Evolutionary conservation across 2,329 filamentous ascomycete species (phyloP), one percentile per base, ranked within the genome.

Genomic region (Ciborinia camelliae): DNA sequence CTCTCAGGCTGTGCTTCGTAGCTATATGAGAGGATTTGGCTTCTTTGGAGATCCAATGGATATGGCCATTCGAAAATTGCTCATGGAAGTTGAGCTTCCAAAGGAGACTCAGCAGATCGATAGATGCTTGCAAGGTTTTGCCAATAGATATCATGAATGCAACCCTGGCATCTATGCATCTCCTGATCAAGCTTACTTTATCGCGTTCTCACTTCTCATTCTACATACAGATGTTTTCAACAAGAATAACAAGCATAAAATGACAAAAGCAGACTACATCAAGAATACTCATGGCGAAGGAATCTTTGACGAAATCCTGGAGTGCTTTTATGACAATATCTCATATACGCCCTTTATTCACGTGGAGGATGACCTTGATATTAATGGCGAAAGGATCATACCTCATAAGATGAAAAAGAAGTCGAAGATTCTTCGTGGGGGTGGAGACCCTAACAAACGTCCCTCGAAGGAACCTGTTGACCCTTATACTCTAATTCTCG

Each of bases 171-270:
- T 99, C 66, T 99, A 96, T 77, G 85, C 90, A 30, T 89, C 88
- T 41, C 87, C 92, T 71, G 95, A 98, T 73, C 92, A 97, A 78
- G 93, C 95, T n/a, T 97, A 98, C 76, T 97, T 98, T 73, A 94
- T 98, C 69, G 92, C 94, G 20, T 99, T 99, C 75, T 98, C 94
- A 2, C 87, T 99, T 64, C 85, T 99, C 66, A 97, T 99, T 71
- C 81, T 99, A 41, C 95, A 99, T 73, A 98, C 95, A 0, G 95
- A 99, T 75, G 91, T 96, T n/a, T 98, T 98, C 85, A 99, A 99
- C 81, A 97, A 96, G 78, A 99, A 98, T 80, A 98, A 98, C 80
- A 98, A 98, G 79, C 86, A 95, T 76, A 99, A 99, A 78, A 99
- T 99, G 95, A 92, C 96, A 74, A 96, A 96, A 75, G 80, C 84